phyloP scores from a whole-genome alignment of 2,329 filamentous ascomycete species.

The Colletotrichum australisinense region DNA sequence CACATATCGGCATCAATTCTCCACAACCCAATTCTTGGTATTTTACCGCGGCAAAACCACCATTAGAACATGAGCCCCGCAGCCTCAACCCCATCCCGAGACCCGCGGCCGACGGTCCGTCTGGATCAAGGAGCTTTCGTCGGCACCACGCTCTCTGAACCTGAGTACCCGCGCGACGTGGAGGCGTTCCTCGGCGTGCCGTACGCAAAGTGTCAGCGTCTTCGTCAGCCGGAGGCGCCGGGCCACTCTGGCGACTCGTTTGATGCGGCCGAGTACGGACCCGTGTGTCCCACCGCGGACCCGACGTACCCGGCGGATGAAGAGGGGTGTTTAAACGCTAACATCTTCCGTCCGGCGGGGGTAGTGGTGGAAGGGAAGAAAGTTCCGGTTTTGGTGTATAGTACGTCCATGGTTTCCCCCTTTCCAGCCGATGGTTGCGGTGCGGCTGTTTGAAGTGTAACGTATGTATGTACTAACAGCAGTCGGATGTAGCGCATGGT shows the following conservation, averaged over 20 bases:
- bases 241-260: conserved; percentile 39
- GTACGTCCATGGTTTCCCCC: not conserved
- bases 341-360: conserved; percentile 58
- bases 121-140: conserved; percentile 55
- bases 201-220: conserved; percentile 60
- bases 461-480: no score
- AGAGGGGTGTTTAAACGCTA: conserved; percentile 62
- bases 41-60: not conserved
- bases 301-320: conserved; percentile 52
- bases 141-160: conserved; percentile 47
- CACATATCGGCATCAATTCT: no score
- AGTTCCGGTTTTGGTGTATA: conserved; percentile 64
- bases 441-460: no score
- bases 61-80: not conserved
- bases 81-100: not conserved
- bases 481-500: conserved; percentile 60
- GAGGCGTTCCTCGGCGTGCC: conserved; percentile 63
- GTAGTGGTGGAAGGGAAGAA: conserved; percentile 39
- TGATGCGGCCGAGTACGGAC: conserved; percentile 50
- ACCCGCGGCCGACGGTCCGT: conserved; percentile 16
- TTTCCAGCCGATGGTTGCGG: not conserved
- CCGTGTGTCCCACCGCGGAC: conserved; percentile 49
- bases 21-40: not conserved
- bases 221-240: conserved; percentile 53
- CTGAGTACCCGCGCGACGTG: conserved; percentile 51